These are phyloP conservation scores for Penicillium sp. DNA, from an alignment of 2,329 filamentous ascomycete species.

Conservation along the genomic window DNA sequence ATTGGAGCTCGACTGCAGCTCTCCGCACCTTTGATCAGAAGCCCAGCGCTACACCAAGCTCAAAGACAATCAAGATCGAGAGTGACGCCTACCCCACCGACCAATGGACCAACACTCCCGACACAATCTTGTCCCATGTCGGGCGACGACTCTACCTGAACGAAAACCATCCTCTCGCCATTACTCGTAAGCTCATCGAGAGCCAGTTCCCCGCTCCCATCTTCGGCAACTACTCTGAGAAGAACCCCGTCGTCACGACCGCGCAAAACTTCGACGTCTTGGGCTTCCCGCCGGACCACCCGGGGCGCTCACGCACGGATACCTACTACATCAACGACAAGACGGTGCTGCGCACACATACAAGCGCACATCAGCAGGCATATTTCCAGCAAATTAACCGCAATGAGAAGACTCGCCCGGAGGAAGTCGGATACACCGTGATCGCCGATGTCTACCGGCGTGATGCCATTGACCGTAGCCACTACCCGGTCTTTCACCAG, in stretches of 20 bases:
- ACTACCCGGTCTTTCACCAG: slow-evolving; percentile 97
- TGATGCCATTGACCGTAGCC: slow-evolving; percentile 88
- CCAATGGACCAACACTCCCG: slow-evolving; percentile 77
- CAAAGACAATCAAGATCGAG: slow-evolving; percentile 50
- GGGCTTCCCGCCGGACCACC: slow-evolving; percentile 81
- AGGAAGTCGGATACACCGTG: slow-evolving; percentile 72
- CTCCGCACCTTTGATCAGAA: slow-evolving; percentile 20
- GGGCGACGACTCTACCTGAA: slow-evolving; percentile 81
- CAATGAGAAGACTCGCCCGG: slow-evolving; percentile 32
- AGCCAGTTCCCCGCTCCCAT: slow-evolving; percentile 70
- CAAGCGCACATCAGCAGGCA: slow-evolving; percentile 86
- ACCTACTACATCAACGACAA: slow-evolving; percentile 90
- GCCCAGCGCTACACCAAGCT: not conserved
- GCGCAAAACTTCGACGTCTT: slow-evolving; percentile 95
- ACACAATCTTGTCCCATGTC: slow-evolving; percentile 68
- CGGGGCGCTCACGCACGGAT: slow-evolving; percentile 79
- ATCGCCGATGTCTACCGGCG: slow-evolving; percentile 91
- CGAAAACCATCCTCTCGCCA: slow-evolving; percentile 79
- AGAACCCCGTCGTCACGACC: slow-evolving; percentile 78
- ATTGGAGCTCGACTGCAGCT: slow-evolving; percentile 33
- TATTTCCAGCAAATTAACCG: slow-evolving; percentile 63
- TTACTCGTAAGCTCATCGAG: slow-evolving; percentile 89
- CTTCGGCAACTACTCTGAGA: slow-evolving; percentile 70
- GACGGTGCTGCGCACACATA: slow-evolving; percentile 86
- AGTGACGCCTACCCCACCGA: slow-evolving; percentile 64